Evolutionary conservation across 139 green algal species (phyloP), one percentile per base, ranked within the genome.

Genomic region (Micractinium sp.): DNA sequence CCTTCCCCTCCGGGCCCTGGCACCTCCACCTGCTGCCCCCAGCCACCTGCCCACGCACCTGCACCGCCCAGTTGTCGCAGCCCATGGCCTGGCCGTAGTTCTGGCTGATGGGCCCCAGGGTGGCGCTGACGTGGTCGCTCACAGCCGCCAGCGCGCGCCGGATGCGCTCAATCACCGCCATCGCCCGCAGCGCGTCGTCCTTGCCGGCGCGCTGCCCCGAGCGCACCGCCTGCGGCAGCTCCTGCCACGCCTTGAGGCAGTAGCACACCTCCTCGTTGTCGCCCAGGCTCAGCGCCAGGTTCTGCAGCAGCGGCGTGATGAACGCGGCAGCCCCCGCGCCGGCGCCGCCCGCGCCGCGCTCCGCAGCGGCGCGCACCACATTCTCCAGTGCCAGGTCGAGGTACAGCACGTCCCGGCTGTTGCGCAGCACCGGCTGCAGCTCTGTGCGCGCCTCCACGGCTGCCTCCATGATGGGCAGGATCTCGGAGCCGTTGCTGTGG

Each of bases 221-320:
- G 83, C 92, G 92, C 35, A 98, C 87, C 5, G 80, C 87, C 20
- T 66, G 61, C 27, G 96, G 96, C 89, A 98, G 95, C 47, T 94
- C 95, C 38, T 94, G 91, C 95, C 96, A 97, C 25, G 95, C 95
- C 92, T 98, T 98, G 53, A 99, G 93, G 94, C 97, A 99, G 95
- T 97, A 99, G 92, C 96, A 97, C 56, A 99, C 89, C 94, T 99
- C 98, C 93, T 99, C 96, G 89, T 99, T 99, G 91, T 98, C 93
- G 18, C 95, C 97, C 73, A 94, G 69, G 74, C 93, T 97, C 39
- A 99, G 95, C n/a, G 90, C 94, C 88, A 99, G 95, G 93, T 99
- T 99, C 94, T 99, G 96, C 82, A 99, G 93, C 90, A 99, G 93
- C 33, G 98, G 97, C 18, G 85, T 93, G 85, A 99, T 96, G 75